Conservation (phyloP, 768 basidiomycete species). For the Suillus brevipes region DNA sequence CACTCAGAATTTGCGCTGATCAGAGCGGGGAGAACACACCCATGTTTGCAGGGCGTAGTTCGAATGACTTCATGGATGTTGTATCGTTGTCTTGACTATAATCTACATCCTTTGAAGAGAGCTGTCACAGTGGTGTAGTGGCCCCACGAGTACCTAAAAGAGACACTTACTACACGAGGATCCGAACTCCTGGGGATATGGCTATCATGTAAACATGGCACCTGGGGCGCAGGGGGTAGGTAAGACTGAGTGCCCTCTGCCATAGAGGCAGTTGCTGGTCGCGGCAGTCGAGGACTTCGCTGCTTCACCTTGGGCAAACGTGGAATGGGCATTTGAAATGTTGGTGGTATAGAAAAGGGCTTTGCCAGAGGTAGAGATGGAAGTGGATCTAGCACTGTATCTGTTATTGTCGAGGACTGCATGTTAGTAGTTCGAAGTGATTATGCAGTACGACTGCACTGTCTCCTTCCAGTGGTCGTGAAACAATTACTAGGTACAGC, state of each 20-base stretch:
- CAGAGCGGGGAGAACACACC: background rate
- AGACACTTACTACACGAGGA: constrained; percentile 2
- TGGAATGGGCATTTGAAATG: constrained; percentile 35
- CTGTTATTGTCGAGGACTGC: constrained; percentile 14
- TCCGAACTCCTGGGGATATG: background rate
- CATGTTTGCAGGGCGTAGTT: background rate
- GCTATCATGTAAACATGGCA: background rate
- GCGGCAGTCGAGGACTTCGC: constrained; percentile 29
- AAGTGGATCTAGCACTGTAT: constrained; percentile 6
- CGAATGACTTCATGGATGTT: constrained; percentile 2
- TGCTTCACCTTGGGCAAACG: constrained; percentile 32
- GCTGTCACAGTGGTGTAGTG: background rate
- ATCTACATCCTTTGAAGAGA: background rate
- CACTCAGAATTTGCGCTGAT: background rate
- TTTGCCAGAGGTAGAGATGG: constrained; percentile 23
- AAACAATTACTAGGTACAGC: constrained; percentile 7
- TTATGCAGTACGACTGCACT: background rate
- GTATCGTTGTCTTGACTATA: background rate
- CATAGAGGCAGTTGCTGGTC: constrained; percentile 46
- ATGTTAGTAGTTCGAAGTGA: constrained; percentile 13
- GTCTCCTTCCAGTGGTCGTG: background rate
- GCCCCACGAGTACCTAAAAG: no score
- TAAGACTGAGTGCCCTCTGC: constrained; percentile 40
- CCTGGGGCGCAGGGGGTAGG: constrained; percentile 40
- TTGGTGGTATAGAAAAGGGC: constrained; percentile 23